Conservation (phyloP, 2,329 filamentous ascomycete species). For the Diaporthe nobilis region DNA sequence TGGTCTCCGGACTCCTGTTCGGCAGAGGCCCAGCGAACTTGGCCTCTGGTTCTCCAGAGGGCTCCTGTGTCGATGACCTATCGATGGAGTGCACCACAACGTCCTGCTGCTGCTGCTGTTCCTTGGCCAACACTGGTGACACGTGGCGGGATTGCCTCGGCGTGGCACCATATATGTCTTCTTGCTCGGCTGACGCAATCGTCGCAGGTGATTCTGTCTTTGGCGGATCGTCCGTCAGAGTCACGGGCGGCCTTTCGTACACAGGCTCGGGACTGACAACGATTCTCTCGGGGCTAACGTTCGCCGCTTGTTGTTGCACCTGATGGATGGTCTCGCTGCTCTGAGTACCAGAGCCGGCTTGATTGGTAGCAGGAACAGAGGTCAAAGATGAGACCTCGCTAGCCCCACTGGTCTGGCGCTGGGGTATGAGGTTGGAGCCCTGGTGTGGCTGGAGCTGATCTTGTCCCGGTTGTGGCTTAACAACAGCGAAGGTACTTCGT, state of each 20-base stretch:
- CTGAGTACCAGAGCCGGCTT: conserved; percentile 33
- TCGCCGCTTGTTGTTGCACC: conserved; percentile 15
- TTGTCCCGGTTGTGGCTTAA: conserved; percentile 30
- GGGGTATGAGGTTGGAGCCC: conserved; percentile 42
- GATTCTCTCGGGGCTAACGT: neutral
- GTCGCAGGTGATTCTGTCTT: conserved; percentile 35
- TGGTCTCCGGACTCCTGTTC: conserved; percentile 31
- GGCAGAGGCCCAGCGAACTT: conserved; percentile 41
- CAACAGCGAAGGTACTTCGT: conserved; percentile 14
- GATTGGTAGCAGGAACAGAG: conserved; percentile 35
- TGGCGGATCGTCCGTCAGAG: conserved; percentile 41
- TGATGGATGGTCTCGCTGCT: conserved; percentile 31
- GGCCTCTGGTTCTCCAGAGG: conserved; percentile 32
- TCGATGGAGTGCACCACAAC: conserved; percentile 13
- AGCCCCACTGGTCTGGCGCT: conserved; percentile 47
- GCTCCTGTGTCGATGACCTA: conserved; percentile 25
- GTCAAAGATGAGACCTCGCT: conserved; percentile 48
- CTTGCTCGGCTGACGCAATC: conserved; percentile 44
- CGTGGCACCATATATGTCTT: conserved; percentile 54
- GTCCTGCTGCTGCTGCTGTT: conserved; percentile 14
- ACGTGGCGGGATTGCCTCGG: conserved; percentile 43
- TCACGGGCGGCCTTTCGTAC: conserved; percentile 36
- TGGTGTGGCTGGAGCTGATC: conserved; percentile 38
- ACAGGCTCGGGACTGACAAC: conserved; percentile 25
- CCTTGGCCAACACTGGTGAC: conserved; percentile 20